Conservation (phyloP, 192 early-diverging fungal species). For the Umbelopsis vinacea region DNA sequence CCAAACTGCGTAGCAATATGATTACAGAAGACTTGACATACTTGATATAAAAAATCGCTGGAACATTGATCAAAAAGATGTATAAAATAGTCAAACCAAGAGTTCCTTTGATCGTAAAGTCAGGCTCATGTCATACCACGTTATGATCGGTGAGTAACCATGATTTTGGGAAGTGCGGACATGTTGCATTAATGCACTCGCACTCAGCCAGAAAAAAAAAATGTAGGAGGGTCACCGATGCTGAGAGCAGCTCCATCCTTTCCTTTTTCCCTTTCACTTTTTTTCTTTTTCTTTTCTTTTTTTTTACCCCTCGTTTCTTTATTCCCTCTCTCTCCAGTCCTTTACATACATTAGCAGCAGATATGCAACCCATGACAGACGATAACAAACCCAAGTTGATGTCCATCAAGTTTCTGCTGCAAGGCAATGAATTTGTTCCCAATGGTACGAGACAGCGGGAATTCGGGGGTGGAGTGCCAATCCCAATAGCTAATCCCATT, state of each 20-base stretch:
- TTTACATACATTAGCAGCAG: conserved; percentile 27
- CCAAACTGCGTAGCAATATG: neutral
- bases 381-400: neutral
- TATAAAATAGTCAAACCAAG: no score
- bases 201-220: neutral
- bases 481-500: neutral
- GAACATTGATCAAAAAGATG: no score
- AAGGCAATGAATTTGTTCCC: neutral
- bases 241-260: neutral
- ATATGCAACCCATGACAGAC: conserved; percentile 35
- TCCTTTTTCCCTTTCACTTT: conserved; percentile 28
- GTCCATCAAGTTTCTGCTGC: neutral
- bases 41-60: no score
- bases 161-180: no score
- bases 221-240: neutral
- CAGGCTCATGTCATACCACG: no score
- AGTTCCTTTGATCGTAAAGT: no score
- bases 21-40: neutral
- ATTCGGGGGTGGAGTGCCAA: neutral
- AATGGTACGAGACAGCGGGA: neutral
- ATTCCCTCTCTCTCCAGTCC: conserved; percentile 21
- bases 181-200: no score
- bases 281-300: conserved; percentile 21
- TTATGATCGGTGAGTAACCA: no score
- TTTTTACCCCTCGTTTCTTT: neutral